These are phyloP conservation scores for Colletotrichum echinochloae DNA, from an alignment of 2,329 filamentous ascomycete species.

Conservation along the genomic window DNA sequence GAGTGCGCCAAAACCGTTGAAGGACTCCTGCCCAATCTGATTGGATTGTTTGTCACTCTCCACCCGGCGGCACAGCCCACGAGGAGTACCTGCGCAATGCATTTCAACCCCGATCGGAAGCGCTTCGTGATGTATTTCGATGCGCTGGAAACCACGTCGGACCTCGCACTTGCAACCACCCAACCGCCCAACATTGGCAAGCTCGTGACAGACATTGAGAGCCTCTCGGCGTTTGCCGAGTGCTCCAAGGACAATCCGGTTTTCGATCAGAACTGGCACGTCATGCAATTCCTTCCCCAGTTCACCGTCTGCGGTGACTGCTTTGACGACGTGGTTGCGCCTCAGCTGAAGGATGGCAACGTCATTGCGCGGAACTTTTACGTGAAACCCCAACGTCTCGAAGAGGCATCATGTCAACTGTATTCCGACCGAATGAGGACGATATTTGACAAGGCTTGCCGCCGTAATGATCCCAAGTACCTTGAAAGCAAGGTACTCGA, in stretches of 20 bases:
- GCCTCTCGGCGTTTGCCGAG: constrained; percentile 68
- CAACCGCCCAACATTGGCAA: constrained; percentile 67
- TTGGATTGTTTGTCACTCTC: constrained; percentile 71
- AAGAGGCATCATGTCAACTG: constrained; percentile 76
- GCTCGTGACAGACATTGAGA: constrained; percentile 73
- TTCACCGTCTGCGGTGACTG: constrained; percentile 91
- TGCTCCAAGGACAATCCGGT: constrained; percentile 75
- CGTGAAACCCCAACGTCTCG: constrained; percentile 67
- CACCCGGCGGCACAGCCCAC: constrained; percentile 59
- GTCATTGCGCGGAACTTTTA: constrained; percentile 75
- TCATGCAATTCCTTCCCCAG: constrained; percentile 78
- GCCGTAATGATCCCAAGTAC: constrained; percentile 74
- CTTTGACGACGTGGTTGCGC: constrained; percentile 83
- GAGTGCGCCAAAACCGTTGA: constrained; percentile 80
- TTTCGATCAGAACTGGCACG: constrained; percentile 78
- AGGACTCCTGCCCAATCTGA: constrained; percentile 78
- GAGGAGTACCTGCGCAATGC: constrained; percentile 76
- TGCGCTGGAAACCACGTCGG: constrained; percentile 68
- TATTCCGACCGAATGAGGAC: constrained; percentile 84
- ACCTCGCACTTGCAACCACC: constrained; percentile 59
- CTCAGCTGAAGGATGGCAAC: constrained; percentile 65
- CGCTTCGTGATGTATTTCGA: constrained; percentile 72
- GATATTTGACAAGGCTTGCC: constrained; percentile 76
- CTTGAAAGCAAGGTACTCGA: constrained; percentile 69
- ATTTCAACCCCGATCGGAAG: constrained; percentile 64